Evolutionary conservation across 768 basidiomycete species (phyloP), one percentile per base, ranked within the genome.

Genomic region (Lentinula aciculospora): DNA sequence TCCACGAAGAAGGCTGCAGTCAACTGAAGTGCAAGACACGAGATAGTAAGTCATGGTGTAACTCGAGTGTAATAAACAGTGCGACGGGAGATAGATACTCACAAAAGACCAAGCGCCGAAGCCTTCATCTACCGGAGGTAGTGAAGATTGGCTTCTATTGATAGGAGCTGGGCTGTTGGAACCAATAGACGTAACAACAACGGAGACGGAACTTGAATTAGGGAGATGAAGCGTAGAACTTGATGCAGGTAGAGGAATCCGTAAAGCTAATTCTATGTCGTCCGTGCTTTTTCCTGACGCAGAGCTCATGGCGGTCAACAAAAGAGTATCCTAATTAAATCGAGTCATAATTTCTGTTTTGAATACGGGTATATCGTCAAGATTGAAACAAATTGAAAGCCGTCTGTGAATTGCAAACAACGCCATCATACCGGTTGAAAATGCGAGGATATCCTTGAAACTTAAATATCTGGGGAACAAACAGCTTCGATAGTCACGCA

Each of bases 91-190:
- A 21, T 23, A 21, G 36, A 45, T 9, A 48, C 63, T 34, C 61
- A 69, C 69, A 50, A 64, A 69, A 23, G 66, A 65, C 68, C 66
- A 68, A 17, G 68, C 68, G 7, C 62, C 59, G 25, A 62, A 29
- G 19, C 68, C 68, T 23, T 46, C 12, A 29, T 68, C 68, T 4
- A 61, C 58, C 1, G 68, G 67, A 12, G 65, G 59, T 12, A 69
- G 50, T 4, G 46, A 59, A 17, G 57, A 57, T 51, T 63, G 56
- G 56, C 51, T 64, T 25, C 53, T 53, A 8, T 21, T 34, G 1
- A 36, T 10, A 54, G 53, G n/a, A 21, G 37, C 15, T 21, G 25
- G 12, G 25, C 17, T 40, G 37, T n/a, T 29, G 37, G 28, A 42
- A 42, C 19, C 12, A n/a, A 9, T 5, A 31, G 19, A 12, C 10